Conservation (phyloP, 2,329 filamentous ascomycete species). For the Diaporthe vaccinii region DNA sequence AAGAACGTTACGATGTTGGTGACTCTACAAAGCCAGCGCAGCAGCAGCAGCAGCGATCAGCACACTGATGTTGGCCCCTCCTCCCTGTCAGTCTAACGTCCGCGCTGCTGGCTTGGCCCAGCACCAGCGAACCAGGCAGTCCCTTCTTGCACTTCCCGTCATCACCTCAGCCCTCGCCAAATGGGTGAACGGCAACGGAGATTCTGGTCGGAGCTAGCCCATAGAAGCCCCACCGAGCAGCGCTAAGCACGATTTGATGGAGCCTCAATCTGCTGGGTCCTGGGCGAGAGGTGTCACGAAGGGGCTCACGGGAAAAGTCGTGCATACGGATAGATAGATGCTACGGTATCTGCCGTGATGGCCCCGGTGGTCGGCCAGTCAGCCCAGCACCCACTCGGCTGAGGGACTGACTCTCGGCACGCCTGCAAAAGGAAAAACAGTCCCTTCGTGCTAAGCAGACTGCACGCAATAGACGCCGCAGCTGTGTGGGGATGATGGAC, state of each 20-base stretch:
- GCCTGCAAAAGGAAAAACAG: background rate
- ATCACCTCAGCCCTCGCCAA: background rate
- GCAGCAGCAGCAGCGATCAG: background rate
- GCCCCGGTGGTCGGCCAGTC: background rate
- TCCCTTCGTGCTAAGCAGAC: background rate
- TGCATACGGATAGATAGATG: constrained; percentile 24
- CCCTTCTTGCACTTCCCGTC: background rate
- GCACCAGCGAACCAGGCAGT: background rate
- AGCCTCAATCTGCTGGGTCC: constrained; percentile 31
- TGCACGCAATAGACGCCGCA: constrained; percentile 3
- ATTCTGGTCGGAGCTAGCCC: constrained; percentile 8
- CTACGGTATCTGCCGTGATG: constrained; percentile 25
- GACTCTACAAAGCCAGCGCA: background rate
- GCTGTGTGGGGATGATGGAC: constrained; percentile 3
- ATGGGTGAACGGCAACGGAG: background rate
- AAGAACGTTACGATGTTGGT: background rate
- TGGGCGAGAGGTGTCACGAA: background rate
- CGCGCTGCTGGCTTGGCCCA: background rate
- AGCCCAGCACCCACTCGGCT: constrained; percentile 11
- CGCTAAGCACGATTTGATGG: constrained; percentile 30
- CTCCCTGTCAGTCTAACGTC: background rate
- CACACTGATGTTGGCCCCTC: background rate
- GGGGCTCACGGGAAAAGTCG: background rate
- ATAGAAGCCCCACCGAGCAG: background rate
- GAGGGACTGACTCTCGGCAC: constrained; percentile 11